Base-by-base conservation (phyloP, 495 filamentous ascomycete species). In the Tuber microsphaerosporum region DNA sequence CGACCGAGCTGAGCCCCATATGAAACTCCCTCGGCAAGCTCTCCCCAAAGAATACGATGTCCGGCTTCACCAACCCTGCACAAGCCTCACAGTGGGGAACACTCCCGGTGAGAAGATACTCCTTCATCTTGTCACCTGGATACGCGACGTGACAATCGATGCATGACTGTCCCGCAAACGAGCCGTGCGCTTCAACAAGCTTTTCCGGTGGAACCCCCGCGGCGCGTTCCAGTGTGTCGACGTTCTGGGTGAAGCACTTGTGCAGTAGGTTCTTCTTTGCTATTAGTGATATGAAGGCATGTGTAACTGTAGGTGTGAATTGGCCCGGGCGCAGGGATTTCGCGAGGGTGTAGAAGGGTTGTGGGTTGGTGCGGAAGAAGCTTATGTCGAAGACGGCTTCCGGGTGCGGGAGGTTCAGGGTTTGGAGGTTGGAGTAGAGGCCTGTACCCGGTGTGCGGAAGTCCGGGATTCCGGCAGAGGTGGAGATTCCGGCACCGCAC, bases 231-330 rank as follows among this genome's bases (percentile, higher is more conserved):
- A 99, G 87, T 73, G 81, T 82, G 85, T 99, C 95, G 80, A 99
- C 97, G 83, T 99, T 99, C 83, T 99, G 95, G 8, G 96, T 97
- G 85, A 97, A 99, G 61, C 94, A 87, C 85, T 93, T 94, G 78
- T 92, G 84, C 20, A 99, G 85, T 44, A 94, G 85, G 8, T 89
- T 89, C 84, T 94, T 95, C 69, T 91, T 85, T 45, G 92, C 87
- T 20, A 97, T 88, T 44, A 91, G 80, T 16, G 88, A 88, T 75
- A 97, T 89, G 81, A 97, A 97, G 6, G 87, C 87, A 83, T 97
- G 93, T 4, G 92, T 89, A 74, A 97, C 85, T 4, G 94, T 98
- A 3, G 96, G 96, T 73, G 89, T 87, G 86, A 91, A 97, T 79
- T 90, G 89, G n/a, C 94, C 96, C 0, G 95, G 96, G 83, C 96